Percentiles rank a stretch among this genome's conserved stretches.
Evolutionary conservation across 2,329 filamentous ascomycete species (phyloP).

Genomic region (Penicillium sp.): DNA sequence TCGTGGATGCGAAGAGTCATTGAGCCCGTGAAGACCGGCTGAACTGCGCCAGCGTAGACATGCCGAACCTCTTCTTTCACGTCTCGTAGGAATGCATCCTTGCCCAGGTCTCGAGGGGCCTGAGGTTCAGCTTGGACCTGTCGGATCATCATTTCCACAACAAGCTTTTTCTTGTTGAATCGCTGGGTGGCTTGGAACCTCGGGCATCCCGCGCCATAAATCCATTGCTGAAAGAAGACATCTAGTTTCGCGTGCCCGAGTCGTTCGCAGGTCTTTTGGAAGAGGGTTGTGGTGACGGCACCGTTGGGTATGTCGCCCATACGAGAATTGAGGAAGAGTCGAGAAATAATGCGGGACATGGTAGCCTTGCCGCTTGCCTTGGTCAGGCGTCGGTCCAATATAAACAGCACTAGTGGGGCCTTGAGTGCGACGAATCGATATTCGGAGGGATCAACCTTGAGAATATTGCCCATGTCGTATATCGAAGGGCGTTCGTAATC

Average conservation of each 20-base stretch:
- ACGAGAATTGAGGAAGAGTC: conserved; percentile 82
- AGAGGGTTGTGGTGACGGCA: conserved; percentile 72
- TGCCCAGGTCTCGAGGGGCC: conserved; percentile 62
- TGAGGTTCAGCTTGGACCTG: conserved; percentile 69
- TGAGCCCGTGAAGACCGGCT: conserved; percentile 85
- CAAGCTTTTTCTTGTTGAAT: conserved; percentile 97
- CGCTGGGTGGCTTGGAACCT: conserved; percentile 81
- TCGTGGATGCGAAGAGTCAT: conserved; percentile 99
- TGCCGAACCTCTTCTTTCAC: conserved; percentile 75
- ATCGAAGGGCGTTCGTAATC: conserved; percentile 83
- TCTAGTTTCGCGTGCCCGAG: conserved; percentile 85
- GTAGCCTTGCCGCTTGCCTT: conserved; percentile 86
- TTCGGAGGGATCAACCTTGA: conserved; percentile 82
- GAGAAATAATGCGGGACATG: conserved; percentile 80
- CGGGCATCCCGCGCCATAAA: conserved; percentile 84
- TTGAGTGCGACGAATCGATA: conserved; percentile 89
- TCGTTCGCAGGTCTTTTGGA: conserved; percentile 83
- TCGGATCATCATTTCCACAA: conserved; percentile 85
- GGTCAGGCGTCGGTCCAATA: conserved; percentile 84
- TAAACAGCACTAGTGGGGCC: conserved; percentile 86
- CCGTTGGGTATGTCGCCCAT: conserved; percentile 73
- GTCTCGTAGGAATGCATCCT: conserved; percentile 78
- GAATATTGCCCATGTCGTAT: conserved; percentile 72
- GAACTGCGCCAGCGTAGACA: conserved; percentile 69
- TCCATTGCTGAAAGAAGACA: conserved; percentile 91